A percentile compares a stretch with the other conserved stretches of the same genome.
These are phyloP conservation scores for Dorcoceras hygrometricum DNA, from an alignment of 257 asterid genomes.

Conservation along the genomic window DNA sequence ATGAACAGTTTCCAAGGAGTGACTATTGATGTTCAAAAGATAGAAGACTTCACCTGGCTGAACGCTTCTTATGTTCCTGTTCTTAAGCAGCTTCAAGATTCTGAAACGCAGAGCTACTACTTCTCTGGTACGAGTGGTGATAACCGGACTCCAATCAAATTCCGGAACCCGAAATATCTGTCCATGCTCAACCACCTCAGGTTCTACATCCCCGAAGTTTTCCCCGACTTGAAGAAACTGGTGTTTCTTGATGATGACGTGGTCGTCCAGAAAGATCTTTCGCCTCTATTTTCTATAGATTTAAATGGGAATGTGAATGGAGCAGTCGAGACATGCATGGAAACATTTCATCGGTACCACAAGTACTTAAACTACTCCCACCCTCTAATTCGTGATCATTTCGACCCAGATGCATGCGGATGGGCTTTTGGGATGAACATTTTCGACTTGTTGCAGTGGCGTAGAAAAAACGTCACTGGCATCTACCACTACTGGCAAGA, in stretches of 20 bases:
- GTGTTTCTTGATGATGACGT: conserved; percentile 65
- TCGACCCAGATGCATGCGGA: conserved; percentile 67
- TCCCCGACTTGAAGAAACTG: conserved; percentile 47
- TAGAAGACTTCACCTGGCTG: conserved; percentile 60
- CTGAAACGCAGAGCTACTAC: conserved; percentile 63
- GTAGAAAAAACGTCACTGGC: conserved; percentile 54
- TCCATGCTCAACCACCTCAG: conserved; percentile 72
- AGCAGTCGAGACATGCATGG: conserved; percentile 69
- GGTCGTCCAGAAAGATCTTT: conserved; percentile 59
- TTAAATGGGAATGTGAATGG: conserved; percentile 62
- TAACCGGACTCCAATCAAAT: conserved; percentile 57
- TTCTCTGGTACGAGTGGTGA: conserved; percentile 52
- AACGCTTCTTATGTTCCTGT: conserved; percentile 64
- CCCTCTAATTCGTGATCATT: conserved; percentile 63
- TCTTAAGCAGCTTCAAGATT: conserved; percentile 64
- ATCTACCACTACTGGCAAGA: conserved; percentile 70
- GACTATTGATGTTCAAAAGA: conserved; percentile 50
- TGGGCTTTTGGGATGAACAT: conserved; percentile 74
- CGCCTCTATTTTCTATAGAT: conserved; percentile 43
- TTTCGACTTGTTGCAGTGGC: conserved; percentile 61
- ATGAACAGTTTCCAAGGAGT: conserved; percentile 48
- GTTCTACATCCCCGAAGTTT: conserved; percentile 65
- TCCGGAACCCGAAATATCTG: conserved; percentile 59
- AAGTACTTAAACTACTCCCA: conserved; percentile 65
- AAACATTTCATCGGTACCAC: conserved; percentile 63